These are phyloP conservation scores for Fusarium torulosum DNA, from an alignment of 2,329 filamentous ascomycete genomes.

Conservation along the genomic window DNA sequence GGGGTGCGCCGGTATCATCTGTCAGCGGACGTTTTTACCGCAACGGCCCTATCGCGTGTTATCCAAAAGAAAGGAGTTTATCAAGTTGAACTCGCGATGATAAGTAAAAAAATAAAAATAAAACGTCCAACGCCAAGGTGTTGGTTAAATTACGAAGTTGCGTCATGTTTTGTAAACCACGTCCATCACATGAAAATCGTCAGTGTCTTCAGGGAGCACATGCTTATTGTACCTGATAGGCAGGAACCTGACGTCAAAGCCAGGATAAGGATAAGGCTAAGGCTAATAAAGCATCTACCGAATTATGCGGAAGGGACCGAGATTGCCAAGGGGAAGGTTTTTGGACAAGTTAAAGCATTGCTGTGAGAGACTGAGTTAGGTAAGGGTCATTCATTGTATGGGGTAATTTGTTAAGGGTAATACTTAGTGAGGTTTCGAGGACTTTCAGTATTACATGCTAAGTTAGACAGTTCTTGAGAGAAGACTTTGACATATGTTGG, in stretches of 20 bases:
- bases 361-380: not conserved
- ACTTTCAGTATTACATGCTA: too few relatives aligned
- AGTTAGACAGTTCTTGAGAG: too few relatives aligned
- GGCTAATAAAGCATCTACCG: not conserved
- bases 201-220: slow-evolving; percentile 24
- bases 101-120: not conserved
- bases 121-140: not conserved
- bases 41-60: not conserved
- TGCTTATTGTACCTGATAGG: slow-evolving; percentile 45
- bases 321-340: slow-evolving; percentile 13
- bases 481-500: too few relatives aligned
- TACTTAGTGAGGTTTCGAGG: too few relatives aligned
- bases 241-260: slow-evolving; percentile 47
- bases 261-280: slow-evolving; percentile 16
- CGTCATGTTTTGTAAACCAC: slow-evolving; percentile 12
- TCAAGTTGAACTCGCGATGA: not conserved
- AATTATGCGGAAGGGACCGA: slow-evolving; percentile 12
- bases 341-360: not conserved
- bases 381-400: not conserved
- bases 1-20: slow-evolving; percentile 31
- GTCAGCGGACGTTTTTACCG: slow-evolving; percentile 13
- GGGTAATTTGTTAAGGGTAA: too few relatives aligned
- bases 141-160: slow-evolving; percentile 7
- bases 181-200: slow-evolving; percentile 35
- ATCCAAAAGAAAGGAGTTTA: slow-evolving; percentile 1